Base-by-base conservation (phyloP, 306 rosid genomes). In the Castanea sativa region DNA sequence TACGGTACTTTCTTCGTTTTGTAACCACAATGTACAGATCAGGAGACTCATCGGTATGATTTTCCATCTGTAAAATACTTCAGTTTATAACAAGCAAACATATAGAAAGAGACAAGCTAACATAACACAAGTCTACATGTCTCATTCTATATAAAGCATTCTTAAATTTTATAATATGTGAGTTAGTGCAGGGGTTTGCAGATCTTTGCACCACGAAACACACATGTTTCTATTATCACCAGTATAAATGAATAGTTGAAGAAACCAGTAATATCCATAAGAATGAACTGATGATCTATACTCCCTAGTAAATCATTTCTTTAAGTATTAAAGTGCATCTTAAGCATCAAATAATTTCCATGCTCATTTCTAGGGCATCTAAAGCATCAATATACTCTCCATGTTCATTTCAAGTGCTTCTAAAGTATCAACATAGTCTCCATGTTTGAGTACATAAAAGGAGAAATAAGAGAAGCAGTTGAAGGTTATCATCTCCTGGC, bases 11-110 rank as follows among this genome's bases (percentile, higher is more conserved):
- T 82, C 96, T 88, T 30, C 83, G 83, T 70, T 89, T 91, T 32
- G 30, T 87, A 45, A 91, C 91, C 73, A 96, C 97, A 51, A 93
- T 81, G 88, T 89, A 91, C 82, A 93, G 78, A 78, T 89, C 94
- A 68, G 89, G 90, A 78, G 81, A 52, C 38, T 82, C 93, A n/a
- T 82, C 93, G n/a, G 51, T 74, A 38, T 55, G 88, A 85, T 91
- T 78, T 38, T 79, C 85, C 81, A 93, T 81, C 97, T 93, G 92
- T 82, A 53, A 79, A 70, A 82, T n/a, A 78, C 35, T 63, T 56
- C 53, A 59, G 61, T 84, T 43, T 29, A 70, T 64, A 55, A 71
- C 51, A 60, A 41, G 52, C 58, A 67, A 78, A 11, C 7, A 25
- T 35, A 58, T 60, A 73, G 49, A 74, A 68, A 71, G 32, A 73